Base-by-base conservation (phyloP, 1,284 basidiomycete genomes). In the Nidula niveotomentosa region DNA sequence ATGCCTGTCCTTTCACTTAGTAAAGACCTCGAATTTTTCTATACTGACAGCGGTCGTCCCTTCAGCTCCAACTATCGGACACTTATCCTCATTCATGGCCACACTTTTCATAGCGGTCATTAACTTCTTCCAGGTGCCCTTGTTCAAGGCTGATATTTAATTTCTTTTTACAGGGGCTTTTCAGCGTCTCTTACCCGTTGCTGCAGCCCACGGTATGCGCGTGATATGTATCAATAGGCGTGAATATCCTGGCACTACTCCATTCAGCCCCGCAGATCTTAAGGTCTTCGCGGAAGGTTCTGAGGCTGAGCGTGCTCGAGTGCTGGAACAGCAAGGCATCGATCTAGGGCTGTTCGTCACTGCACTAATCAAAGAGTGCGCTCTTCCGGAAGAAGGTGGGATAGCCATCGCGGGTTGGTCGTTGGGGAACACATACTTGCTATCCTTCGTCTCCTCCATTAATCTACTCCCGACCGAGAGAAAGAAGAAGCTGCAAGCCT, bases 101-200 rank as follows among this genome's bases (percentile, higher is more conserved):
- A 64, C 44, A 61, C 62, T 1, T 65, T 60, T 37, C 65, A 68
- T 44, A 60, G 51, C 43, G 64, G 65, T 65, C 50, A 2, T 62
- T 7, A 37, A 30, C 18, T 49, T 36, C 35, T 12, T 18, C 10
- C 17, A 13, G 13, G 8, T 18, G 2, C 12, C 6, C 18, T 8
- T 48, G 17, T 36, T 49, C 30, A 12, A 7, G 17, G 23, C 45
- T 47, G 15, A 47, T 15, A 13, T 6, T 17, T 49, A 12, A 62
- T 37, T 60, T 62, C 2, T 61, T 62, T 44, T 13, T 34, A n/a
- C 48, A 58, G 58, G 62, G 9, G 60, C 59, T n/a, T 65, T 65
- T 36, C 56, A 58, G 45, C 56, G 60, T 30, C 55, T 65, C 7
- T 49, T 36, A 8, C 50, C 56, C 3, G 13, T 62, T 3, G 65